phyloP scores from a whole-genome alignment of 345 rosid genomes.

The Camelina sativa region DNA sequence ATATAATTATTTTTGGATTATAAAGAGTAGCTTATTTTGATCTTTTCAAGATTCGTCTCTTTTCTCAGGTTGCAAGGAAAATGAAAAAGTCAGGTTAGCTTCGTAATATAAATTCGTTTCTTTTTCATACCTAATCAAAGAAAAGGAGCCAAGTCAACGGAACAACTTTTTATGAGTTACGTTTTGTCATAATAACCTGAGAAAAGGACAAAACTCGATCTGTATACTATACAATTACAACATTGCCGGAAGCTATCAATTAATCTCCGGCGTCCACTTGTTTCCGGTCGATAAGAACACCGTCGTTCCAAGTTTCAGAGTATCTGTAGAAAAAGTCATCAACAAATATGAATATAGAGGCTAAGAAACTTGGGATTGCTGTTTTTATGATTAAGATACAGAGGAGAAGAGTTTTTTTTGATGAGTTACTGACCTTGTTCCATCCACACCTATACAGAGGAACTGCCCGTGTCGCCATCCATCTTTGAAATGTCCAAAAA shows the following conservation, averaged over 20 bases:
- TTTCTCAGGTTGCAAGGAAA: constrained; percentile 36
- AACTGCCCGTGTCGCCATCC: constrained; percentile 92
- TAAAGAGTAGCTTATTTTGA: not conserved
- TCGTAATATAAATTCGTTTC: constrained; percentile 24
- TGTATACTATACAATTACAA: constrained; percentile 28
- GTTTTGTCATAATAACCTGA: constrained; percentile 28
- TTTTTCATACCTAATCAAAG: constrained; percentile 24
- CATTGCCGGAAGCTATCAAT: constrained; percentile 17
- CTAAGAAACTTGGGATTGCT: not conserved
- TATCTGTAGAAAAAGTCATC: constrained; percentile 46
- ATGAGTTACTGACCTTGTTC: constrained; percentile 65
- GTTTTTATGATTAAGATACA: not conserved
- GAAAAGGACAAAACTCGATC: constrained; percentile 16
- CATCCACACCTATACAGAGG: constrained; percentile 74
- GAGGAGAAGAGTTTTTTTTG: not conserved
- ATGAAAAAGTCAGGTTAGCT: constrained; percentile 27
- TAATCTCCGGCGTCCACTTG: constrained; percentile 53
- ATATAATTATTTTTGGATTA: not conserved
- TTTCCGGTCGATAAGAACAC: constrained; percentile 62
- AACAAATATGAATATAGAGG: not conserved
- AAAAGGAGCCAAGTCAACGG: not conserved
- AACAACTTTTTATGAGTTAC: not conserved
- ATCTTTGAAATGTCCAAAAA: constrained; percentile 84
- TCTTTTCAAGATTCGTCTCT: constrained; percentile 32
- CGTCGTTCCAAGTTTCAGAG: constrained; percentile 79